Evolutionary conservation across 163 green algal species (phyloP).

Genomic region (Scenedesmus sp.): DNA sequence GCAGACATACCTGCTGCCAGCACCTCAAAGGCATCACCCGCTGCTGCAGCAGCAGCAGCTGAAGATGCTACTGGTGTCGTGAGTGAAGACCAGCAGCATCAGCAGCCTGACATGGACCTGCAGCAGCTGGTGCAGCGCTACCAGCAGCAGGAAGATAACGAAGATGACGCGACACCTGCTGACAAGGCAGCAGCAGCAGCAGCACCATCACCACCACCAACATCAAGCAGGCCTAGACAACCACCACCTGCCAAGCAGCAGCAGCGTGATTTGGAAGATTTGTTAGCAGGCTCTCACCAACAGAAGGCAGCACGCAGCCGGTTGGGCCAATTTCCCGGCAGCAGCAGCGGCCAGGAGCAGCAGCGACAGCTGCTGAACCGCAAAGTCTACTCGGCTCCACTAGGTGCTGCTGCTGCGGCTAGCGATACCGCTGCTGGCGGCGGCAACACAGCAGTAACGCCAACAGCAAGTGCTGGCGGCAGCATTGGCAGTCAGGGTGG

Average conservation of each 20-base stretch:
- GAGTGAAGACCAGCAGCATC: neutral
- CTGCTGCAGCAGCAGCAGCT: neutral
- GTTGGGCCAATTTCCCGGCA: neutral
- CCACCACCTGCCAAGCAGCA: neutral
- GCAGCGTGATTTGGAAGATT: neutral
- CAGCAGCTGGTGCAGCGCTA: constrained; percentile 18
- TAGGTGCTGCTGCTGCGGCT: neutral
- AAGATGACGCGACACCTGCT: neutral
- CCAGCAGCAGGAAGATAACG: neutral
- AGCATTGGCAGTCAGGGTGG: neutral
- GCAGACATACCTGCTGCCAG: neutral
- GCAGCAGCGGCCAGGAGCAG: neutral
- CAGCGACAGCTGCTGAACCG: neutral
- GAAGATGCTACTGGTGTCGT: neutral
- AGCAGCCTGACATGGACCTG: constrained; percentile 1
- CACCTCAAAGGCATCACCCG: neutral
- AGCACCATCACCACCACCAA: neutral
- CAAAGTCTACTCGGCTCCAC: neutral
- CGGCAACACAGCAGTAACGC: neutral
- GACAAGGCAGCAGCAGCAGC: neutral
- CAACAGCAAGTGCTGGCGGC: neutral
- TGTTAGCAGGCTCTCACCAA: neutral
- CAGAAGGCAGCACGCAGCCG: neutral
- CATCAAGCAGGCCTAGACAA: neutral
- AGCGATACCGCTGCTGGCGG: neutral